phyloP scores from a whole-genome alignment of 495 filamentous ascomycete species.

The Oidiodendron maius region DNA sequence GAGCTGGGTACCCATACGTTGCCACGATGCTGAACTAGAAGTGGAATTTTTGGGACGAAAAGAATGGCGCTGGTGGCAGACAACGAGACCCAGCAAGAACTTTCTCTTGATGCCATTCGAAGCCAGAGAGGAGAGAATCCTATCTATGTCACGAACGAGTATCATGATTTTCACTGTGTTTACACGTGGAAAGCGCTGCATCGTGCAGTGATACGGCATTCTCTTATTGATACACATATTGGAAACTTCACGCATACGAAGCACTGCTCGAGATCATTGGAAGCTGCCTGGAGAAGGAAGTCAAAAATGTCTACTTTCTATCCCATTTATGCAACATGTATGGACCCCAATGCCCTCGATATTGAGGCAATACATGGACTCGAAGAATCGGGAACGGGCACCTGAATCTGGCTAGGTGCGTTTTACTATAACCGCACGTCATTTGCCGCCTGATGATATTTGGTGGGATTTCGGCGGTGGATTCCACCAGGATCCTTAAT shows the following conservation, averaged over 20 bases:
- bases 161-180: neutral
- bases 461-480: no score
- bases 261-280: no score
- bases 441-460: no score
- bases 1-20: neutral
- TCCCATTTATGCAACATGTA: no score
- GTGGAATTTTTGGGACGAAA: neutral
- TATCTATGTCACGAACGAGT: neutral
- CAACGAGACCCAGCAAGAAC: neutral
- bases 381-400: no score
- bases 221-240: neutral
- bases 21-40: conserved; percentile 1
- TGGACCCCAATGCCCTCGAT: no score
- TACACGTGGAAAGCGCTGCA: conserved; percentile 2
- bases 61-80: conserved; percentile 1
- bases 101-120: neutral
- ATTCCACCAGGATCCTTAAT: no score
- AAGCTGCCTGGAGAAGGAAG: no score
- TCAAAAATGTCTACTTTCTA: no score
- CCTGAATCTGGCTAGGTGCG: no score
- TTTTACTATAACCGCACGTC: no score
- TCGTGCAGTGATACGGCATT: neutral
- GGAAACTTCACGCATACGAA: neutral
- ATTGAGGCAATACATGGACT: no score
- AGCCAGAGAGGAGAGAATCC: neutral